Conservation (phyloP, 2,329 filamentous ascomycete genomes). For the Davidsoniella virescens region DNA sequence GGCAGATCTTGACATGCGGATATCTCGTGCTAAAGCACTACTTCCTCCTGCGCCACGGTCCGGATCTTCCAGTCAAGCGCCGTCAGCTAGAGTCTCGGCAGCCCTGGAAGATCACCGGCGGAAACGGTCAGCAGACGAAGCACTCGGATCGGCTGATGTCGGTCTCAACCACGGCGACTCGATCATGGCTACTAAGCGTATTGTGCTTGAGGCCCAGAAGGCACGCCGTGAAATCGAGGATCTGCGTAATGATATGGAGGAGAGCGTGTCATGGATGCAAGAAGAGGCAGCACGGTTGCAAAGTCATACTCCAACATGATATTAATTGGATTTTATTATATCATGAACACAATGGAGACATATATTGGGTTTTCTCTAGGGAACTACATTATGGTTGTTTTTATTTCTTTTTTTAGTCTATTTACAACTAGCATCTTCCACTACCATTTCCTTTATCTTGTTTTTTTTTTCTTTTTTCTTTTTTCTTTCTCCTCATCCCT, state of each 20-base stretch:
- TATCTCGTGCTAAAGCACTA: constrained; percentile 7
- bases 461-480: too few relatives aligned
- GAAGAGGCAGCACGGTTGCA: constrained; percentile 29
- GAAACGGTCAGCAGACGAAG: constrained; percentile 20
- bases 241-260: constrained; percentile 29
- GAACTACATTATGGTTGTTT: too few relatives aligned
- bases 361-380: too few relatives aligned
- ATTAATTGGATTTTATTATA: not conserved
- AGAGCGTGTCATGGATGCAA: constrained; percentile 30
- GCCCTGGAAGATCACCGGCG: constrained; percentile 18
- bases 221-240: constrained; percentile 26
- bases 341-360: too few relatives aligned
- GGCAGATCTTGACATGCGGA: constrained; percentile 13
- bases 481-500: too few relatives aligned
- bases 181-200: constrained; percentile 19
- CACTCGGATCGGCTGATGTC: constrained; percentile 11
- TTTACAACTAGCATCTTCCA: too few relatives aligned
- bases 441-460: too few relatives aligned
- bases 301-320: constrained; percentile 17
- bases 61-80: not conserved
- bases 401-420: too few relatives aligned
- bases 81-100: constrained; percentile 6
- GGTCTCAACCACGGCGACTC: constrained; percentile 13
- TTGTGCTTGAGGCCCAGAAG: constrained; percentile 27
- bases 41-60: constrained; percentile 1